These are phyloP conservation scores for Boechera stricta DNA, from an alignment of 345 rosid species.

Conservation along the genomic window DNA sequence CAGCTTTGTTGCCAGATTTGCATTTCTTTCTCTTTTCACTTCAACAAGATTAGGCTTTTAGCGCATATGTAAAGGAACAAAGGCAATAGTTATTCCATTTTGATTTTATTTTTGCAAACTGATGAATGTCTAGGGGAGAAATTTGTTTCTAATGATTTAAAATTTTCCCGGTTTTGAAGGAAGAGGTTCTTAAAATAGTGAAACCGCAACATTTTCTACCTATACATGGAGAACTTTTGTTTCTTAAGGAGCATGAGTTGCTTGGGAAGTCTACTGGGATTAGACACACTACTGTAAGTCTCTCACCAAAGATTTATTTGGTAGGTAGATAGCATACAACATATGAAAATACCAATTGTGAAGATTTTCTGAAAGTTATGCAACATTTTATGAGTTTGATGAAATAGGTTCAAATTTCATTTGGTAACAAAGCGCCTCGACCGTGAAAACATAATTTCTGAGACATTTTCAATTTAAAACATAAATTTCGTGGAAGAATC, in stretches of 20 bases:
- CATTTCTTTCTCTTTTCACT: background rate
- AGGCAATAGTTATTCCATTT: background rate
- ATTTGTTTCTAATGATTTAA: conserved; percentile 17
- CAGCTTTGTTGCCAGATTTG: conserved; percentile 16
- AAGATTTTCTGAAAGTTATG: background rate
- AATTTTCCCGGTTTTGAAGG: conserved; percentile 54
- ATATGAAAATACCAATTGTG: background rate
- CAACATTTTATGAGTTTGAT: background rate
- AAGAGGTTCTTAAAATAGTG: conserved; percentile 92
- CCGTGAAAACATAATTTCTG: background rate
- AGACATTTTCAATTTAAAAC: background rate
- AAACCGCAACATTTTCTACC: conserved; percentile 99
- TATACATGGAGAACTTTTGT: conserved; percentile 96
- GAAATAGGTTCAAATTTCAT: conserved; percentile 3
- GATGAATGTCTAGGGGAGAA: background rate
- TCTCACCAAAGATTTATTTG: conserved; percentile 15
- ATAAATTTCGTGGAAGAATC: conserved; percentile 4
- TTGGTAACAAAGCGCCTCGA: background rate
- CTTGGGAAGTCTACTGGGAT: conserved; percentile 95
- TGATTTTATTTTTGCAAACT: background rate
- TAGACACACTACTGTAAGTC: conserved; percentile 89
- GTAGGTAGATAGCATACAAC: conserved; percentile 14
- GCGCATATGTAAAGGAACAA: background rate
- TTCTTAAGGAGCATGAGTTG: conserved; percentile 94
- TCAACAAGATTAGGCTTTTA: conserved; percentile 4